Evolutionary conservation across 2,329 filamentous ascomycete species (phyloP).

Genomic region (Alternaria arborescens): DNA sequence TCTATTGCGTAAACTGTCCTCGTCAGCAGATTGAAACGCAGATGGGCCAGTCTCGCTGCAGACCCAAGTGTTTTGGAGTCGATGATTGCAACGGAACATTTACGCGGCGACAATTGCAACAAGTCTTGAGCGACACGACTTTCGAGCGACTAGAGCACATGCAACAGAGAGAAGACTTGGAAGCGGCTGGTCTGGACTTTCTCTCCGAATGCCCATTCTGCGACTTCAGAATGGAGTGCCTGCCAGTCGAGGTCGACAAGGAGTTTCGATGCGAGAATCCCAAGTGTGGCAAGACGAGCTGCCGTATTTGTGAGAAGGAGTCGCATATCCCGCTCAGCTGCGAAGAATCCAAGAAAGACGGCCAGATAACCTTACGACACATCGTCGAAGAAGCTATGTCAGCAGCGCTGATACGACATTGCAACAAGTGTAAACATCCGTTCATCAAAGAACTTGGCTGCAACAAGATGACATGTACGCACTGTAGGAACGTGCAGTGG

Average conservation of each 20-base stretch:
- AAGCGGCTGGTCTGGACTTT: conserved; percentile 74
- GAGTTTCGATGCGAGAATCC: conserved; percentile 77
- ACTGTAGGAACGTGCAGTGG: conserved; percentile 65
- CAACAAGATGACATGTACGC: conserved; percentile 81
- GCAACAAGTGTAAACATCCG: conserved; percentile 74
- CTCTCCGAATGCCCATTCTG: conserved; percentile 84
- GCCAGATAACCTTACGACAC: conserved; percentile 68
- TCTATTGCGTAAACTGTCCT: conserved; percentile 75
- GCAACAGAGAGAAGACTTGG: conserved; percentile 74
- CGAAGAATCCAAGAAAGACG: conserved; percentile 68
- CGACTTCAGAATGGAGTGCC: conserved; percentile 78
- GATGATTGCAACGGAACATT: conserved; percentile 68
- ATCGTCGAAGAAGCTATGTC: conserved; percentile 86
- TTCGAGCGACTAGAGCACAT: conserved; percentile 72
- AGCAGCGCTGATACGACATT: conserved; percentile 76
- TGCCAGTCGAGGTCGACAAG: conserved; percentile 70
- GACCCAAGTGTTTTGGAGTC: conserved; percentile 74
- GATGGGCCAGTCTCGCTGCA: conserved; percentile 74
- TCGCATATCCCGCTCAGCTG: conserved; percentile 79
- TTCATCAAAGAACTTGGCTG: conserved; percentile 83
- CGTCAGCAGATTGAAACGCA: conserved; percentile 71
- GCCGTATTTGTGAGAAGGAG: conserved; percentile 68
- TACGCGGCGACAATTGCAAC: conserved; percentile 60
- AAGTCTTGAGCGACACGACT: conserved; percentile 67
- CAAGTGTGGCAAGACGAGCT: conserved; percentile 66